phyloP scores from a whole-genome alignment of 2,329 filamentous ascomycete species.

The Blastomyces percursus region DNA sequence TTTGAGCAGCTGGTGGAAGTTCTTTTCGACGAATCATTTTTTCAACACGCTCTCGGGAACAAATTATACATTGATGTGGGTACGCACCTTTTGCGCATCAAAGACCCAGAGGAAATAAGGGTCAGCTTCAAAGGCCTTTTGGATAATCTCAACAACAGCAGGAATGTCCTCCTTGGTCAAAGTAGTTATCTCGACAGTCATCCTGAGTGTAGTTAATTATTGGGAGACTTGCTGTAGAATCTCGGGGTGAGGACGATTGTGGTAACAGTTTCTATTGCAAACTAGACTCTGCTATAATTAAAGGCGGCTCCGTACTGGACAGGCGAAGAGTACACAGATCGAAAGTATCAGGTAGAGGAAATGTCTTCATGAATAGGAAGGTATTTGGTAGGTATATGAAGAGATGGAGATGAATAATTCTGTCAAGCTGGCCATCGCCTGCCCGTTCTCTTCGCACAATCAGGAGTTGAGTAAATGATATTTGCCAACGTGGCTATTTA shows the following conservation, averaged over 20 bases:
- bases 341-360: not conserved
- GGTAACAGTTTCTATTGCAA: not conserved
- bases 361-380: not conserved
- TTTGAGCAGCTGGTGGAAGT: not conserved
- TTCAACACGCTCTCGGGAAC: not conserved
- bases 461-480: not conserved
- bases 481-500: not conserved
- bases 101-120: conserved; percentile 59
- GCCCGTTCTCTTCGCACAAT: not conserved
- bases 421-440: not conserved
- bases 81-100: conserved; percentile 45
- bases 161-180: conserved; percentile 52
- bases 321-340: not conserved
- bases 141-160: conserved; percentile 53
- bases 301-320: not conserved
- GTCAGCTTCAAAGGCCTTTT: conserved; percentile 55
- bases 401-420: not conserved
- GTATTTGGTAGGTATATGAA: not conserved
- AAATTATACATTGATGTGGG: not conserved
- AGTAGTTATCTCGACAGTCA: conserved; percentile 45
- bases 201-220: conserved; percentile 15
- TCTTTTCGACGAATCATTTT: not conserved
- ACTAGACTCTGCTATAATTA: not conserved
- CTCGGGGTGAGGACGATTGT: not conserved
- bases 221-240: not conserved